Evolutionary conservation across 164 flowering plant genomes (phyloP).

Genomic region (Vitis rotundifolia): DNA sequence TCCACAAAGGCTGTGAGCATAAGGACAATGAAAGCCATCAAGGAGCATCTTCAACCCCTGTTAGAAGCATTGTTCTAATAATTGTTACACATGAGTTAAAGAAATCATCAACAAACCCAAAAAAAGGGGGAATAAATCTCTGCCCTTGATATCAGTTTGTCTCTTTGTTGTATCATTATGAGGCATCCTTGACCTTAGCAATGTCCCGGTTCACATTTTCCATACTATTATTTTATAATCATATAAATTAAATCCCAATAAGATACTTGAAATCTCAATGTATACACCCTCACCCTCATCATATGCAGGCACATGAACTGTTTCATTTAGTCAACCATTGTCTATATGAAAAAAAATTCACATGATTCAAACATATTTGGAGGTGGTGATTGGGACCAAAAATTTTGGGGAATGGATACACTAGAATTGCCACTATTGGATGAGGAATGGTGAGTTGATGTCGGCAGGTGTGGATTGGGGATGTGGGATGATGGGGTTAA

Average conservation of each 20-base stretch:
- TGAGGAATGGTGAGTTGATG: no score
- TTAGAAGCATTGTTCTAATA: neutral
- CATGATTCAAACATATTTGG: neutral
- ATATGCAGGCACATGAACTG: constrained; percentile 41
- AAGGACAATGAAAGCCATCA: constrained; percentile 13
- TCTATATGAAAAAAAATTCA: neutral
- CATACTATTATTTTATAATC: constrained; percentile 3
- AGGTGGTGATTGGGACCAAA: no score
- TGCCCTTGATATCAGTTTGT: constrained; percentile 13
- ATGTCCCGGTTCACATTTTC: constrained; percentile 16
- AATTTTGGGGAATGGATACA: no score
- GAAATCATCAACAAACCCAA: neutral
- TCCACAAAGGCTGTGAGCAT: neutral
- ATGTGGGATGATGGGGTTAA: no score
- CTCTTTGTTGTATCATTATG: constrained; percentile 24
- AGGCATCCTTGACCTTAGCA: constrained; percentile 34
- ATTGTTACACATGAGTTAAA: neutral
- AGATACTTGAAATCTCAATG: constrained; percentile 17
- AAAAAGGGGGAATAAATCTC: constrained; percentile 1
- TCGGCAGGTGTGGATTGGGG: no score
- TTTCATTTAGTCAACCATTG: constrained; percentile 29
- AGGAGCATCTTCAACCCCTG: constrained; percentile 17
- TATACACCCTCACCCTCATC: constrained; percentile 26
- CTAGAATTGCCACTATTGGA: no score
- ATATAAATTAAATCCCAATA: constrained; percentile 7